Percentiles rank a stretch among this genome's conserved stretches.
phyloP scores from a whole-genome alignment of 2,329 filamentous ascomycete genomes.

The Xylariaceae sp. region DNA sequence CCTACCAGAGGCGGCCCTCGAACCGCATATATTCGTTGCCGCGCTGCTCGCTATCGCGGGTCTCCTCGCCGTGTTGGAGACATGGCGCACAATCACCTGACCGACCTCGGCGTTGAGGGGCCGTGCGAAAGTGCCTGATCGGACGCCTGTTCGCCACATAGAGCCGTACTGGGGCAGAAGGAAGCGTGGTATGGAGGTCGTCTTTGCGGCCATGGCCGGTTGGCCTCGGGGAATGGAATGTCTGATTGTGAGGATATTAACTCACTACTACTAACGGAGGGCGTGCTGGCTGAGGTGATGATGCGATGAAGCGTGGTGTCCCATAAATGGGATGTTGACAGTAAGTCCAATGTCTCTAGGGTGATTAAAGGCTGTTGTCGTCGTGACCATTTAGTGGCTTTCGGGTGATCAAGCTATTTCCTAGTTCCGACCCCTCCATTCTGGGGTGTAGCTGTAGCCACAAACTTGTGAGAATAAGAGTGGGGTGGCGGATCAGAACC shows the following conservation, averaged over 20 bases:
- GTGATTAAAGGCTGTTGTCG: too few species aligned
- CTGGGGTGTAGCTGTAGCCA: too few species aligned
- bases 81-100: slow-evolving; percentile 32
- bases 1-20: slow-evolving; percentile 19
- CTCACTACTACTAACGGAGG: neutral
- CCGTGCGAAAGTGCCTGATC: slow-evolving; percentile 28
- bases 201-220: slow-evolving; percentile 39
- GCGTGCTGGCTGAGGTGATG: neutral
- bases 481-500: too few species aligned
- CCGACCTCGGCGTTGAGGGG: slow-evolving; percentile 26
- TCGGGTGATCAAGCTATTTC: too few species aligned
- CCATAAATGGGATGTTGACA: too few species aligned
- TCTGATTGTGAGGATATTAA: slow-evolving; percentile 1
- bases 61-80: slow-evolving; percentile 32
- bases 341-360: too few species aligned
- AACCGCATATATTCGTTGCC: slow-evolving; percentile 4
- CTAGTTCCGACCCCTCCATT: too few species aligned
- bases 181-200: slow-evolving; percentile 58
- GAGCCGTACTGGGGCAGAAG: slow-evolving; percentile 58
- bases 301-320: too few species aligned
- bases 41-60: slow-evolving; percentile 24
- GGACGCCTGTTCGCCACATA: slow-evolving; percentile 45
- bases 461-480: too few species aligned
- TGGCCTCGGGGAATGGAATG: neutral
- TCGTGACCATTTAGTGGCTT: too few species aligned